These are phyloP conservation scores for Ricinus communis DNA, from an alignment of 345 rosid species.

Conservation along the genomic window DNA sequence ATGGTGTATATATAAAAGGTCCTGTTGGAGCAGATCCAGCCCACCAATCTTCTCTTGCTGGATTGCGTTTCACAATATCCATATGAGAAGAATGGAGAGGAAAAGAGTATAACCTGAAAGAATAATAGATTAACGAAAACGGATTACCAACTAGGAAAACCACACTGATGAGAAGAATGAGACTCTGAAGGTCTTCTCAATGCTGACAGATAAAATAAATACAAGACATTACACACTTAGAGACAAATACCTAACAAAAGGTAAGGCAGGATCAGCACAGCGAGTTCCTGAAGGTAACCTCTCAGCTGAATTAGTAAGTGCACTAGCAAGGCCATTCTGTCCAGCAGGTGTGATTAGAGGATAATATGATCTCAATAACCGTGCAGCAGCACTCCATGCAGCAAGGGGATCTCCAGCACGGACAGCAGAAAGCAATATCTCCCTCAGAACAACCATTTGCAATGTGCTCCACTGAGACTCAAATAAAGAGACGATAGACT, in stretches of 20 bases:
- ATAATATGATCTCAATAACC: constrained; percentile 88
- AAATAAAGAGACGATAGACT: constrained; percentile 76
- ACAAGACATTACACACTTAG: background rate
- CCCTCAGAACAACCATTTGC: constrained; percentile 99
- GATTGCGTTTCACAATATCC: constrained; percentile 80
- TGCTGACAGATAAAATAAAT: background rate
- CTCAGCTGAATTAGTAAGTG: constrained; percentile 82
- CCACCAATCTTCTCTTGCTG: constrained; percentile 98
- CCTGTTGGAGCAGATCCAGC: constrained; percentile 93
- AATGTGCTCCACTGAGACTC: constrained; percentile 99
- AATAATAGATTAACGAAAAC: constrained; percentile 6
- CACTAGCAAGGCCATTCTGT: constrained; percentile 94
- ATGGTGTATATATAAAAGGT: constrained; percentile 97
- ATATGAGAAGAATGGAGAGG: constrained; percentile 81
- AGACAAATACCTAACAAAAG: constrained; percentile 70
- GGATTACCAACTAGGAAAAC: background rate
- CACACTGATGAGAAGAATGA: background rate
- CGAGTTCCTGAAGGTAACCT: constrained; percentile 96
- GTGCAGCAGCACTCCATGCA: constrained; percentile 99
- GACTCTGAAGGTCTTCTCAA: background rate
- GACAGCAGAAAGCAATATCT: constrained; percentile 94
- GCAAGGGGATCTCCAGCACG: constrained; percentile 97
- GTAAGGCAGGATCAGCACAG: constrained; percentile 96
- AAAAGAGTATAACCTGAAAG: constrained; percentile 77
- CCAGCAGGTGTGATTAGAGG: constrained; percentile 97